Percentiles rank a stretch among this genome's conserved stretches.
These are phyloP conservation scores for Ochetophila trinervis DNA, from an alignment of 306 rosid genomes.

Conservation along the genomic window DNA sequence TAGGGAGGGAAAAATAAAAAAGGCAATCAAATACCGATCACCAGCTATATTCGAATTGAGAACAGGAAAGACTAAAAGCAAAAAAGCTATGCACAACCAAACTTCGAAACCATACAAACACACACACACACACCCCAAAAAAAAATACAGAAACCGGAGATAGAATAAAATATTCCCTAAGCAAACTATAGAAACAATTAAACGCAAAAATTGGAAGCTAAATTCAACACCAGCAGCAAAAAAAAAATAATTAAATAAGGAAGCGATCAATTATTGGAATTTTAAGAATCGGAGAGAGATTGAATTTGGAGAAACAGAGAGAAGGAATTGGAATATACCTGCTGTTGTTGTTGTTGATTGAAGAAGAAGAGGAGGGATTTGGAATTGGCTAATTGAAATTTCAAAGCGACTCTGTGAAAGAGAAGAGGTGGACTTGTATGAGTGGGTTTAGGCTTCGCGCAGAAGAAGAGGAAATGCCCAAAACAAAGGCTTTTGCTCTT, in stretches of 20 bases:
- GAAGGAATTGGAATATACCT: slow-evolving; percentile 2
- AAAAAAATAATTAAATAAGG: not conserved
- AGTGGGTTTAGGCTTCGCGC: slow-evolving; percentile 12
- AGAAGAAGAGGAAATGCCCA: not conserved
- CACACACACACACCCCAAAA: not conserved
- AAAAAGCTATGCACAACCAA: not conserved
- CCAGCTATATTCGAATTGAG: not conserved
- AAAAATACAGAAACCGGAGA: not conserved
- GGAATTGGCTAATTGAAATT: slow-evolving; percentile 24
- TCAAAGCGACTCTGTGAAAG: not conserved
- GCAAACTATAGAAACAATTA: not conserved
- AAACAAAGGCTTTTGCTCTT: slow-evolving; percentile 11
- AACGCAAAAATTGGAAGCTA: slow-evolving; percentile 3
- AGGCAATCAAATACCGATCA: not conserved
- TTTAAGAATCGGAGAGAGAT: not conserved
- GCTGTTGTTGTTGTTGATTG: too few species aligned
- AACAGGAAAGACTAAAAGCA: not conserved
- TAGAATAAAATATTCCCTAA: not conserved
- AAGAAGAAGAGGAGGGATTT: not conserved
- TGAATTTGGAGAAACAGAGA: slow-evolving; percentile 19
- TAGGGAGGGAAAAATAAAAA: not conserved
- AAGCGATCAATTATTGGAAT: not conserved
- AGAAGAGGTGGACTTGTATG: slow-evolving; percentile 24
- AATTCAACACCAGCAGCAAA: not conserved
- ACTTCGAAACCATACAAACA: not conserved